Evolutionary conservation across 257 asterid species (phyloP), one percentile per base, ranked within the genome.

Genomic region (Petrea volubilis): DNA sequence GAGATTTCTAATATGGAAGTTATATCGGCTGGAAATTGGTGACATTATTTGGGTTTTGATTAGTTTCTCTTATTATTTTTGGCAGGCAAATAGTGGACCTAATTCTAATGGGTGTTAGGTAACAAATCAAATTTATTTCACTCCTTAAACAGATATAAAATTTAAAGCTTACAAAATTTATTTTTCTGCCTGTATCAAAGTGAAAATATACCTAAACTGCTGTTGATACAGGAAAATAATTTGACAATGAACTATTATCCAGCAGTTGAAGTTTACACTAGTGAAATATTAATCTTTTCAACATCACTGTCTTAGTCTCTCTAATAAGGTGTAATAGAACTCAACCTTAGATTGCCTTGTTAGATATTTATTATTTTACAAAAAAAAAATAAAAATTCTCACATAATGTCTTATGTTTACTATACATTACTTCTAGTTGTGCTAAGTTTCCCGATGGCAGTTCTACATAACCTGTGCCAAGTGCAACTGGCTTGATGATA

Each of bases 401-500:
- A 1, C 53, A 2, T 14, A 44, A 14, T n/a, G 23, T 47, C 53
- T 15, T 23, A 51, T 51, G 15, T 6, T 50, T 50, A n/a, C 24
- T 21, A 14, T 23, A 51, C 59, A 51, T 51, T 9, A 51, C 7
- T 49, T 21, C 23, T 47, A 13, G 21, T 51, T 23, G 15, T 51
- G 29, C 51, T n/a, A 18, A 24, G 60, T 17, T 74, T 47, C 73
- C 64, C 27, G 11, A 20, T 81, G 43, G 81, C 92, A 89, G 96
- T 89, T 87, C 80, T 89, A 87, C 78, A 50, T 89, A 77, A 78
- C 93, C 24, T 89, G 96, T 70, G 89, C 96, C 60, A 89, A 89
- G 79, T 87, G 91, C 36, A 94, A 89, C 73, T 89, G 96, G 96
- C 96, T 89, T 33, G 96, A 89, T 77, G 85, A 85, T 81, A 89